A percentile compares a stretch with the other conserved stretches of the same genome.
Evolutionary conservation across 2,329 filamentous ascomycete genomes (phyloP).

Genomic region (Beauveria sp.): DNA sequence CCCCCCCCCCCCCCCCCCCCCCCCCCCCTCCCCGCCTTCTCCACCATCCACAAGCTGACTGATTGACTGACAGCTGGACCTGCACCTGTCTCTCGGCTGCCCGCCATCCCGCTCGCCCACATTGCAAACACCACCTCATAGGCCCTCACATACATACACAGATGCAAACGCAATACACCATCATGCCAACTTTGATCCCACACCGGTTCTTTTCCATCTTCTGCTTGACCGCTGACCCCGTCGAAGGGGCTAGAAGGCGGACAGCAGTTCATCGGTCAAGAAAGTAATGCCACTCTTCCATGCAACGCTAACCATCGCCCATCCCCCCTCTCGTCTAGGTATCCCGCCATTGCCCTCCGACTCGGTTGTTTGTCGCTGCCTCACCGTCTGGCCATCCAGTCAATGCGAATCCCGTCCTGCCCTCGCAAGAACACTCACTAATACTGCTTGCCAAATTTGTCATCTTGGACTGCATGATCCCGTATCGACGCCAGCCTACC

Average conservation of each 20-base stretch:
- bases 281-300: constrained; percentile 3
- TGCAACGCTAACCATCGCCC: constrained; percentile 1
- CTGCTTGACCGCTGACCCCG: constrained; percentile 4
- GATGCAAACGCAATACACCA: neutral
- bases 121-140: neutral
- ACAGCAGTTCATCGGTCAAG: constrained; percentile 10
- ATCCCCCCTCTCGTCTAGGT: neutral
- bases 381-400: neutral
- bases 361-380: neutral
- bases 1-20: neutral
- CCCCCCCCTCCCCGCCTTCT: neutral
- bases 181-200: neutral
- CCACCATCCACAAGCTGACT: neutral
- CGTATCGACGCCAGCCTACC: neutral
- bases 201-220: constrained; percentile 8
- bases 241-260: neutral
- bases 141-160: neutral
- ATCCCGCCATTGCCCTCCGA: neutral
- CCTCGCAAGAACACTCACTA: neutral
- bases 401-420: neutral
- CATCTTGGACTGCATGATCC: neutral
- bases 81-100: constrained; percentile 4
- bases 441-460: neutral
- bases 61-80: neutral
- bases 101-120: constrained; percentile 2